A percentile compares a stretch with the other conserved stretches of the same genome.
These are phyloP conservation scores for Silene vulgaris DNA, from an alignment of 179 eudicot species.

Conservation along the genomic window DNA sequence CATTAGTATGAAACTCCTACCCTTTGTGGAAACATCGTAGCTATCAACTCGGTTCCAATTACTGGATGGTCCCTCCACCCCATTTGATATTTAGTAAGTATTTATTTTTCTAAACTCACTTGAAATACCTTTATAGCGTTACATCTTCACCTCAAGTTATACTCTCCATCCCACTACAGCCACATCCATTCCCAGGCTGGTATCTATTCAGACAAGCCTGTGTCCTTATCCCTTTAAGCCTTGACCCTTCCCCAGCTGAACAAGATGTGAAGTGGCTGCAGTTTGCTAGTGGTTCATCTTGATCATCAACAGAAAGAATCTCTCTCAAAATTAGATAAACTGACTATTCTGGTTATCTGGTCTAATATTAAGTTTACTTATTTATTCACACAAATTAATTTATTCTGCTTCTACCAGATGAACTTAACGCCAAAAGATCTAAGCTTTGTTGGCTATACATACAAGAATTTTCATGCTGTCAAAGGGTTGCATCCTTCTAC, in stretches of 20 bases:
- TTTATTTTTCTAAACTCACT: neutral
- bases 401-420: slow-evolving; percentile 37
- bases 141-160: neutral
- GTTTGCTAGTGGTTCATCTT: neutral
- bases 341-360: neutral
- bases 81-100: neutral
- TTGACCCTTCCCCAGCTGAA: neutral
- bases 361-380: neutral
- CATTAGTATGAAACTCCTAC: neutral
- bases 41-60: neutral
- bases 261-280: neutral
- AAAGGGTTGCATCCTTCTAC: slow-evolving; percentile 59
- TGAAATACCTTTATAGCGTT: neutral
- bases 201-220: neutral
- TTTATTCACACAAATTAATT: neutral
- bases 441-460: slow-evolving; percentile 88
- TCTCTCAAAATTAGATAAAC: neutral
- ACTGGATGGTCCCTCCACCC: neutral
- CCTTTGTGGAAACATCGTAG: neutral
- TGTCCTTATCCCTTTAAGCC: neutral
- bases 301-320: neutral
- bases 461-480: slow-evolving; percentile 85
- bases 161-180: neutral
- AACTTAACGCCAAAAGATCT: slow-evolving; percentile 58
- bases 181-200: neutral